Base-by-base conservation (phyloP, 176 grass and related monocot genomes). In the Cymbopogon citratus region DNA sequence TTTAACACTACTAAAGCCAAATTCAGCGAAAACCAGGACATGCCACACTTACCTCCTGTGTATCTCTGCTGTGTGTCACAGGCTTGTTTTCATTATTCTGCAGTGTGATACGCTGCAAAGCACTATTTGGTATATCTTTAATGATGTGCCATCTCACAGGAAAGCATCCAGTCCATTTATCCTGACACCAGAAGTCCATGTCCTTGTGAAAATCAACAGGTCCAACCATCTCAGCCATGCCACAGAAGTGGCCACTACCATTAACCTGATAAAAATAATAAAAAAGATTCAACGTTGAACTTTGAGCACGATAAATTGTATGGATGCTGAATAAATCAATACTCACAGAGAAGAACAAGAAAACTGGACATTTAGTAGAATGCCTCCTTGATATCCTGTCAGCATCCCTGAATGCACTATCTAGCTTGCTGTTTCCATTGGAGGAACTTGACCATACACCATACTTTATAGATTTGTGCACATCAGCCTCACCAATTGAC, bases 1-100 rank as follows among this genome's bases (percentile, higher is more conserved):
- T 65, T 69, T 40, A 44, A 15, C 21, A 59, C 3, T 41, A 21
- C 14, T 2, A 63, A 74, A 13, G 15, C 21, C 21, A 56, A 74
- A 24, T 71, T 51, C 11, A 63, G 35, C 3, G 11, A 1, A 26
- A 63, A 80, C 79, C 70, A 66, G 64, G 36, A 77, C 29, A 69
- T 60, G 63, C 38, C 29, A 57, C 7, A 78, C 67, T 86, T 93
- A 95, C 96, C 84, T 99, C 96, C 81, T 99, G 96, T 16, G 96
- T 93, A 75, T 99, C 96, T 82, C 96, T 92, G 84, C 96, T 98
- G 56, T 98, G 87, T 45, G 96, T 98, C 76, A 98, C 96, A 80
- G 96, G 95, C 73, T 93, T 98, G 57, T 87, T 89, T 82, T 98
- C 96, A 70, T 57, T 98, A 62, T 95, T 98, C 87, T 91, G 90